These are phyloP conservation scores for Ploettnerulaceae sp. DNA, from an alignment of 2,329 filamentous ascomycete species.

Conservation along the genomic window DNA sequence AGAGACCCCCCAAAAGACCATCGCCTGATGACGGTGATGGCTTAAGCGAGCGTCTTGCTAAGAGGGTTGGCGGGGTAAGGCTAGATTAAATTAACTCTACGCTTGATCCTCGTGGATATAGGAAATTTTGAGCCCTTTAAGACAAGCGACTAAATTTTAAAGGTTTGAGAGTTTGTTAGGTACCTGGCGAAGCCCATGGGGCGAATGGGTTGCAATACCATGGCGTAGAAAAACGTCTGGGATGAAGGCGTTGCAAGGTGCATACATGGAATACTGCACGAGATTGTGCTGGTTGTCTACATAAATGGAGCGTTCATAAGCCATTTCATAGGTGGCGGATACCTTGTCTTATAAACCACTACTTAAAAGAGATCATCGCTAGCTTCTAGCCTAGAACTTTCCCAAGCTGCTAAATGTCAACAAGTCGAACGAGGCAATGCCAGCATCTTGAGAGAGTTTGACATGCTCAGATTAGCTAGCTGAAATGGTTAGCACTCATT, in stretches of 20 bases:
- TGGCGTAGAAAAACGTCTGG: conserved; percentile 15
- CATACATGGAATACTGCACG: conserved; percentile 1
- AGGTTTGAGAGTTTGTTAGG: neutral
- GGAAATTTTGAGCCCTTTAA: conserved; percentile 11
- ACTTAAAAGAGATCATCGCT: too few relatives aligned
- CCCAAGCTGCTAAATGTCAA: too few relatives aligned
- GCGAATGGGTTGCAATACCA: conserved; percentile 15
- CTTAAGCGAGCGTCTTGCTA: conserved; percentile 48
- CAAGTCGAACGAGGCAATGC: too few relatives aligned
- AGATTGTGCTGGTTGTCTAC: neutral
- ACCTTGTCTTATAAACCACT: too few relatives aligned
- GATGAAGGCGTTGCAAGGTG: conserved; percentile 10
- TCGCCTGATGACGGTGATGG: conserved; percentile 32
- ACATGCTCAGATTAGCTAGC: too few relatives aligned
- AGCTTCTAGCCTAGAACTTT: too few relatives aligned
- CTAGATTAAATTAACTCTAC: conserved; percentile 29
- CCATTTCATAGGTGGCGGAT: too few relatives aligned
- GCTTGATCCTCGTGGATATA: conserved; percentile 25
- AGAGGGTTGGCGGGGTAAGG: conserved; percentile 62
- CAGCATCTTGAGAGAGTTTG: too few relatives aligned
- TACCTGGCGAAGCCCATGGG: conserved; percentile 3
- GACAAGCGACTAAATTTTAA: neutral
- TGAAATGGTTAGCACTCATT: too few relatives aligned
- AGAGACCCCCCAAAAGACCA: conserved; percentile 79
- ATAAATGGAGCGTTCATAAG: too few relatives aligned